These are phyloP conservation scores for Cladophialophora exuberans DNA, from an alignment of 2,329 filamentous ascomycete genomes.

Conservation along the genomic window DNA sequence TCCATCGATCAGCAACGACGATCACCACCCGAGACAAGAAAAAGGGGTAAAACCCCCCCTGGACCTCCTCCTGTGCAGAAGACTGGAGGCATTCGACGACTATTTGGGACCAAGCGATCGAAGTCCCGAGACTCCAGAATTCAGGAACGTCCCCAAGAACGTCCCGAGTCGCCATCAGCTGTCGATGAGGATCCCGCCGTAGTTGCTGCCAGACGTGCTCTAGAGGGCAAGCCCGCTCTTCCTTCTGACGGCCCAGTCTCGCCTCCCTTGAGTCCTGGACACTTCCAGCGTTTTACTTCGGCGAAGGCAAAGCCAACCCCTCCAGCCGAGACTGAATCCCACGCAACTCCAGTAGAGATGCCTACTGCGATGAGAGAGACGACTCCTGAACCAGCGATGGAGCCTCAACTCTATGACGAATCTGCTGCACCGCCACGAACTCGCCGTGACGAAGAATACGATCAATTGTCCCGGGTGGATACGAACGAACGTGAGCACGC, in stretches of 20 bases:
- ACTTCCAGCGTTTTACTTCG: conserved; percentile 28
- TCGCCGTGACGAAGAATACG: conserved; percentile 56
- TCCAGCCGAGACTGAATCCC: conserved; percentile 7
- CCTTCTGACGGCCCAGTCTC: conserved; percentile 24
- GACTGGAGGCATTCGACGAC: conserved; percentile 28
- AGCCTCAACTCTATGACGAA: conserved; percentile 38
- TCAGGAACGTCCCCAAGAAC: conserved; percentile 8
- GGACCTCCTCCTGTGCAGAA: conserved; percentile 29
- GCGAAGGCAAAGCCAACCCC: not conserved
- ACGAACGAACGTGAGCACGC: conserved; percentile 52
- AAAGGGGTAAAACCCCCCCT: conserved; percentile 20
- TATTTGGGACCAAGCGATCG: conserved; percentile 32
- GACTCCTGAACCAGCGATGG: conserved; percentile 34
- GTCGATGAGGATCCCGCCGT: conserved; percentile 30
- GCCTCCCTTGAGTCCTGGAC: conserved; percentile 31
- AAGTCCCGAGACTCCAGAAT: conserved; percentile 20
- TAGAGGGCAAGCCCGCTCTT: conserved; percentile 32
- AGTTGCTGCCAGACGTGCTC: conserved; percentile 31
- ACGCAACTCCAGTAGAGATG: conserved; percentile 1
- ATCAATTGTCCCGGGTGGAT: conserved; percentile 63
- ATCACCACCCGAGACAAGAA: conserved; percentile 24
- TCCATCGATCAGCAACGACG: conserved; percentile 21
- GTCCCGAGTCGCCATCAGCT: conserved; percentile 12
- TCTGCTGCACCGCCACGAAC: conserved; percentile 41
- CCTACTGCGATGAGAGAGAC: conserved; percentile 29